Base-by-base conservation (phyloP, 306 rosid species). In the Hylodesmum podocarpum region DNA sequence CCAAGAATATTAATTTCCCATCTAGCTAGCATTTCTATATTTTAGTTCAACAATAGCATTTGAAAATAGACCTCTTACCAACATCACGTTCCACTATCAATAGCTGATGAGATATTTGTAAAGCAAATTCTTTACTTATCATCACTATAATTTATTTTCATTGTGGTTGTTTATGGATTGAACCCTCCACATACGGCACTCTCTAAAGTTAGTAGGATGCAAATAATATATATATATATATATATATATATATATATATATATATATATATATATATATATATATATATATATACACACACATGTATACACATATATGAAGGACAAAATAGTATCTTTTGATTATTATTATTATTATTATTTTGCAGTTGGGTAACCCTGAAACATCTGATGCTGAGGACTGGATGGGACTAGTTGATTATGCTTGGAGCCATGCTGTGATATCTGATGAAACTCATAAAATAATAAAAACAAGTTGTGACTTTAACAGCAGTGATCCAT, bases 401-500 rank as follows among this genome's bases (percentile, higher is more conserved):
- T 91, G 97, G 98, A 81, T 83, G 75, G 98, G 98, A 1, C 72
- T 93, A 70, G 93, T 93, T 77, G 98, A 93, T 86, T 93, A 89
- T 84, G 98, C 98, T 16, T 93, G 98, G 98, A 93, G 98, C 75
- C 98, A 93, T 66, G 98, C 98, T 0, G 90, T 93, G 70, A 72
- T 93, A 73, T 91, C 98, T n/a, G 97, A 93, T 71, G 97, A 93
- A 85, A 93, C 97, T 33, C 92, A 91, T 65, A 80, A 83, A 75
- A 80, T 78, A 34, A 83, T 93, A 0, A 81, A 29, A 34, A 73
- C 27, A 78, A 93, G 84, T 59, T 93, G 98, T 75, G 92, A 93
- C 72, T 93, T 93, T 64, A 76, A 87, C 36, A 89, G 96, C 73
- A 87, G 78, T 76, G 84, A 86, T 59, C 90, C 97, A 41, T 91